A percentile compares a stretch with the other conserved stretches of the same genome.
phyloP scores from a whole-genome alignment of 768 basidiomycete species.

The Melanogaster broomeanus region DNA sequence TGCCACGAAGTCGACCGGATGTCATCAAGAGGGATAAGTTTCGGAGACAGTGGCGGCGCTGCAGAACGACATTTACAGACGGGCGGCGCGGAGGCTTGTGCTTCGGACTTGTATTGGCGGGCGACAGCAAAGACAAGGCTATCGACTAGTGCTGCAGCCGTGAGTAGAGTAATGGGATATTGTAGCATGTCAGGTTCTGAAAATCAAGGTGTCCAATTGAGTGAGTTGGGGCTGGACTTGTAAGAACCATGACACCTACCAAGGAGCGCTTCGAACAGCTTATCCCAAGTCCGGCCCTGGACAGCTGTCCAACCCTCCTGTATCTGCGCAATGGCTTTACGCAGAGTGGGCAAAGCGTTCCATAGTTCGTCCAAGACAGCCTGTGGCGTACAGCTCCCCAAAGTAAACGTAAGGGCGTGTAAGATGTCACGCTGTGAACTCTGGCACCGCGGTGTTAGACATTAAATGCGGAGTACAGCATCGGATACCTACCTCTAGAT shows the following conservation, averaged over 20 bases:
- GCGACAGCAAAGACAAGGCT: slow-evolving; percentile 42
- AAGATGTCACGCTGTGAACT: slow-evolving; percentile 59
- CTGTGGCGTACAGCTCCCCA: slow-evolving; percentile 55
- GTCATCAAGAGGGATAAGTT: neutral
- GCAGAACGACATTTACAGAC: slow-evolving; percentile 6
- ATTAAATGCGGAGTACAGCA: neutral
- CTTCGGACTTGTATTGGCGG: slow-evolving; percentile 36
- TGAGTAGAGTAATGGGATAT: slow-evolving; percentile 55
- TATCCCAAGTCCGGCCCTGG: slow-evolving; percentile 50
- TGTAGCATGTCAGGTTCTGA: slow-evolving; percentile 55
- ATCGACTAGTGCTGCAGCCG: slow-evolving; percentile 51
- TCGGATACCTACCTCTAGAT: slow-evolving; percentile 51
- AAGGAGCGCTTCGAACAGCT: slow-evolving; percentile 47
- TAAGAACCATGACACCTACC: slow-evolving; percentile 14
- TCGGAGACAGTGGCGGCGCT: neutral
- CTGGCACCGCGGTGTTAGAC: slow-evolving; percentile 30
- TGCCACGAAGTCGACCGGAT: slow-evolving; percentile 11
- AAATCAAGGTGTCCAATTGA: neutral
- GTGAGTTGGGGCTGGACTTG: neutral
- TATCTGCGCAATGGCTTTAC: slow-evolving; percentile 34
- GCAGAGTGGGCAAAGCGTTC: slow-evolving; percentile 54
- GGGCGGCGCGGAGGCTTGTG: neutral
- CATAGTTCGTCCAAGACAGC: slow-evolving; percentile 59
- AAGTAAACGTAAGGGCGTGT: slow-evolving; percentile 43
- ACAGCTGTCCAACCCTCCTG: slow-evolving; percentile 48